Conservation (phyloP, 2,329 filamentous ascomycete species). For the Rasamsonia emersonii region DNA sequence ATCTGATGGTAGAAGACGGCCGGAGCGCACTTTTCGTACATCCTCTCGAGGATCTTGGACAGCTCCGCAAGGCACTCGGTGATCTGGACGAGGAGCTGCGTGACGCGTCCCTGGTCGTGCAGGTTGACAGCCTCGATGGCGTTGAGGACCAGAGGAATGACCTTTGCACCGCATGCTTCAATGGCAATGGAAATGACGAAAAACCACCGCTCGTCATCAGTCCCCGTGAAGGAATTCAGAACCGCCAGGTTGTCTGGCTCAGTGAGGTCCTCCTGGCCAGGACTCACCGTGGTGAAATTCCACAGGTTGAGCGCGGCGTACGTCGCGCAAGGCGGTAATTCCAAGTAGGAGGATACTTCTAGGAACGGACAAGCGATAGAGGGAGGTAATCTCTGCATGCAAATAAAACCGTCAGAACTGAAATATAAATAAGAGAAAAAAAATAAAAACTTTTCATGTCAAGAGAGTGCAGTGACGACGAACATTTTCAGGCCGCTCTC, state of each 20-base stretch:
- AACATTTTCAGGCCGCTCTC: slow-evolving; percentile 60
- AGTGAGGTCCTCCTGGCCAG: slow-evolving; percentile 19
- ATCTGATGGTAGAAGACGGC: slow-evolving; percentile 45
- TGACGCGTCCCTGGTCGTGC: slow-evolving; percentile 29
- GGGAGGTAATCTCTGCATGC: slow-evolving; percentile 26
- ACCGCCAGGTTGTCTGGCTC: slow-evolving; percentile 27
- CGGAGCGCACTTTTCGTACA: slow-evolving; percentile 44
- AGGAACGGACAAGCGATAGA: slow-evolving; percentile 28
- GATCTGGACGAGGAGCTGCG: slow-evolving; percentile 32
- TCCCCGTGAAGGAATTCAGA: slow-evolving; percentile 29
- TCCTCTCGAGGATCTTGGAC: slow-evolving; percentile 36
- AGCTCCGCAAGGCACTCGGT: slow-evolving; percentile 35
- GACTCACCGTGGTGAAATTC: slow-evolving; percentile 24
- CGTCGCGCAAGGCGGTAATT: slow-evolving; percentile 35
- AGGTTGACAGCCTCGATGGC: slow-evolving; percentile 38
- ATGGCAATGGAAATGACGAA: slow-evolving; percentile 46
- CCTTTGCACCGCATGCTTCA: slow-evolving; percentile 41
- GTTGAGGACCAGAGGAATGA: slow-evolving; percentile 39
- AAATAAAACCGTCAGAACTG: slow-evolving; percentile 1
- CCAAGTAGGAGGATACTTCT: slow-evolving; percentile 26
- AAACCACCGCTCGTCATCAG: slow-evolving; percentile 39
- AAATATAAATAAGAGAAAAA: background rate
- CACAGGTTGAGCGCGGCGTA: slow-evolving; percentile 34
- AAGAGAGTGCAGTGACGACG: background rate
- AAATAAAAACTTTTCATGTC: background rate